Conservation (phyloP, 495 filamentous ascomycete species). For the Xylaria cubensis region DNA sequence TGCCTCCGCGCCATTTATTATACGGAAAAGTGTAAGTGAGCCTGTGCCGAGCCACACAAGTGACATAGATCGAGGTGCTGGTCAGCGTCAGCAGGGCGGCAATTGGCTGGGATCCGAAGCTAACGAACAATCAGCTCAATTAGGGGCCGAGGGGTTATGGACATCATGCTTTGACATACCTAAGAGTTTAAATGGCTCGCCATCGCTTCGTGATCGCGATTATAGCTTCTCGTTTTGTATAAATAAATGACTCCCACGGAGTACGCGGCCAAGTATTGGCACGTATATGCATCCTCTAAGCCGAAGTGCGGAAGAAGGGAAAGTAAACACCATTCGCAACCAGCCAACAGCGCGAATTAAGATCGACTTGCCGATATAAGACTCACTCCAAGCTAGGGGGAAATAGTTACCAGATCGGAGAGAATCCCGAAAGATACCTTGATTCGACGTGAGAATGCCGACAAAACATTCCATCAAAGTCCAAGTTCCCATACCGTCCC, state of each 20-base stretch:
- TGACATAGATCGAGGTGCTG: background rate
- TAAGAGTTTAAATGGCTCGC: background rate
- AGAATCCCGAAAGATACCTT: background rate
- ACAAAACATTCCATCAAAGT: constrained; percentile 37
- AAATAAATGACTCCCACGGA: constrained; percentile 14
- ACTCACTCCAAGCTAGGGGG: background rate
- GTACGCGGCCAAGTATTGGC: constrained; percentile 1
- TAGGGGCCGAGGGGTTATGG: constrained; percentile 1
- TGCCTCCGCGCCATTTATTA: constrained; percentile 14
- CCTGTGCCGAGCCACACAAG: constrained; percentile 7
- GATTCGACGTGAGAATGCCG: constrained; percentile 13
- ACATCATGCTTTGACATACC: background rate
- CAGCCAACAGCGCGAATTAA: background rate
- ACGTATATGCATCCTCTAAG: background rate
- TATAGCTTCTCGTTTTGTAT: background rate
- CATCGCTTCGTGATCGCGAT: constrained; percentile 6
- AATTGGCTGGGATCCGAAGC: constrained; percentile 24
- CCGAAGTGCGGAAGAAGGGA: constrained; percentile 9
- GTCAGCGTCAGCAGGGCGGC: constrained; percentile 13
- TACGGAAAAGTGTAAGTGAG: background rate
- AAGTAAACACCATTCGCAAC: background rate
- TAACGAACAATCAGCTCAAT: constrained; percentile 17
- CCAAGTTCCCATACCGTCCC: constrained; percentile 44
- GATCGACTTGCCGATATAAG: constrained; percentile 1
- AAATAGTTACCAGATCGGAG: background rate